Base-by-base conservation (phyloP, 768 basidiomycete species). In the Podaxis sp. region DNA sequence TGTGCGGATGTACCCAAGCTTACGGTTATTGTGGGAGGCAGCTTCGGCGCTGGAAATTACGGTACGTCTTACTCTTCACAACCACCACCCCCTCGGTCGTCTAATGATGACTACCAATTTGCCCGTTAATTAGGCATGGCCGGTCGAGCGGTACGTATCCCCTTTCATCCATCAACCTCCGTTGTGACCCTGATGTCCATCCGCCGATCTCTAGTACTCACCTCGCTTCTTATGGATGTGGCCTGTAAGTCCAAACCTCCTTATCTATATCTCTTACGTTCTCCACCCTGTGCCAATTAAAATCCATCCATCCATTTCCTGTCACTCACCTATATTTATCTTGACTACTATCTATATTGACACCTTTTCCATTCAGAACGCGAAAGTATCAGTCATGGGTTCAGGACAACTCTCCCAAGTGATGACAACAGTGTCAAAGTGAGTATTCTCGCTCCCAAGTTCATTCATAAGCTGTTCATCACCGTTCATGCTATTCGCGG, bases 201-300 rank as follows among this genome's bases (percentile, higher is more conserved):
- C 24, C 50, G 37, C 64, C n/a, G 33, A 44, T 61, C 53, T 40
- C 41, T 56, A 95, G 88, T 98, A 96, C 75, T 94, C 92, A 4
- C 95, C 96, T 17, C 83, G 94, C 64, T 97, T 98, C 83, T 75
- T 98, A 56, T 98, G 93, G 92, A 96, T 95, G 93, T 98, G 96
- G 96, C 95, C 95, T 62, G 91, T 93, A 75, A 69, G 90, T 77
- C 44, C 13, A 38, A 37, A 49, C 4, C 22, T 56, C 36, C 48
- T 50, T 56, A 56, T 49, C 44, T 33, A 50, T 62, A 24, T 28
- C 12, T 49, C 52, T 36, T 37, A 24, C 54, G 17, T 38, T 56
- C 38, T 1, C 50, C 40, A 13, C 33, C 57, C 36, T n/a, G 4
- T 15, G 2, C 40, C 24, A 5, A 17, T 24, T 50, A 28, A 50